Evolutionary conservation across 1,284 basidiomycete genomes (phyloP).

Genomic region (Ceratobasidium sp.): DNA sequence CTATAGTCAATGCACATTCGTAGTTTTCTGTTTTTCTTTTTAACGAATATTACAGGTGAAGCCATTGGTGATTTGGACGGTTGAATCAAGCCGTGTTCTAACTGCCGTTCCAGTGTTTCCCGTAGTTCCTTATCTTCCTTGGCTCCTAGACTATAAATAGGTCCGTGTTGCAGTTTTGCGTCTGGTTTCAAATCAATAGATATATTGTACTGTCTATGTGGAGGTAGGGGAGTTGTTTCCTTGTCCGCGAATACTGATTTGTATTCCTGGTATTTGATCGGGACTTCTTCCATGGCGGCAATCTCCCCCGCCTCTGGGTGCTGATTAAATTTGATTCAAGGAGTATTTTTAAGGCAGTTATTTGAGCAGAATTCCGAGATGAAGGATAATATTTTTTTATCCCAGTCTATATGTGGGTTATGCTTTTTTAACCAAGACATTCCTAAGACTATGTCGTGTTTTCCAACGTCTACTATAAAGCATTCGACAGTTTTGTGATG

Average conservation of each 20-base stretch:
- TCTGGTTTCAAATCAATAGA: constrained; percentile 39
- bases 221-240: constrained; percentile 37
- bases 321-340: not conserved
- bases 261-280: constrained; percentile 42
- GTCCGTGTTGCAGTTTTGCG: no score
- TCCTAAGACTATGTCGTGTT: no score
- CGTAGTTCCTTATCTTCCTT: constrained; percentile 2
- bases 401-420: constrained; percentile 43
- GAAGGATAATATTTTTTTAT: not conserved
- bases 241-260: constrained; percentile 41
- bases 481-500: no score
- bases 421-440: no score
- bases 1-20: constrained; percentile 60
- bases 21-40: constrained; percentile 59
- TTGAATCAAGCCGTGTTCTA: constrained; percentile 48
- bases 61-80: constrained; percentile 53
- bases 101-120: constrained; percentile 27
- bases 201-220: constrained; percentile 44
- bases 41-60: constrained; percentile 60
- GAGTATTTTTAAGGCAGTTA: not conserved
- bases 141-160: constrained; percentile 8
- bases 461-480: no score
- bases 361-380: not conserved
- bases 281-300: not conserved
- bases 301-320: no score